Evolutionary conservation across 306 rosid species (phyloP), one percentile per base, ranked within the genome.

Genomic region (Quercus wislizeni): DNA sequence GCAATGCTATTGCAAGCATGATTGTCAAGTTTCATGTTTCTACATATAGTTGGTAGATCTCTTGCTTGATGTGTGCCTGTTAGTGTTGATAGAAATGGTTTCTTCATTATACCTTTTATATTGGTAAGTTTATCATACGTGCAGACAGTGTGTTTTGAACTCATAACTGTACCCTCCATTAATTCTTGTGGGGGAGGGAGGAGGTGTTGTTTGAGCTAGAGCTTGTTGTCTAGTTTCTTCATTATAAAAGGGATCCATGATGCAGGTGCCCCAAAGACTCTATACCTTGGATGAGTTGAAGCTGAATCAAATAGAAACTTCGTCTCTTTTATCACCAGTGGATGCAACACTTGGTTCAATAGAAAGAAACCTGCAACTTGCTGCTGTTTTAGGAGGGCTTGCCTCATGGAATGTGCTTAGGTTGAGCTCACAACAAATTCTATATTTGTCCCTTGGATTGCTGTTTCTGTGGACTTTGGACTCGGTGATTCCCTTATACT

Each of bases 221-320:
- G 43, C 11, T 38, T 38, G 2, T 38, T 38, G 43, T 38, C 43
- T 38, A 7, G 43, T 38, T 38, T 7, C 43, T 38, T 82, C 72
- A 19, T 79, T 76, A 14, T 49, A 30, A 54, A 70, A 35, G 46
- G 71, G 61, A 38, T 77, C 18, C 30, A 59, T 63, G 52, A 38
- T 81, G 78, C 81, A 95, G 98, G 89, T 92, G 71, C 98, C 99
- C 59, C 98, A 92, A 76, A 92, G 99, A 84, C 96, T 95, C 27
- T 95, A 95, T 86, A 84, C 94, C 54, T 90, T 95, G 89, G 98
- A 92, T 71, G 99, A 95, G 85, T 85, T 95, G 83, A 95, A 86
- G 93, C 86, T 92, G 65, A 95, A 95, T 82, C 96, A 97, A 74
- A 95, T 95, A 19, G 94, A 90, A 62, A 19, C 99, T 3, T 25